Evolutionary conservation across 1,139 yeast species (phyloP).

Genomic region (Protomyces arabidopsidicola): DNA sequence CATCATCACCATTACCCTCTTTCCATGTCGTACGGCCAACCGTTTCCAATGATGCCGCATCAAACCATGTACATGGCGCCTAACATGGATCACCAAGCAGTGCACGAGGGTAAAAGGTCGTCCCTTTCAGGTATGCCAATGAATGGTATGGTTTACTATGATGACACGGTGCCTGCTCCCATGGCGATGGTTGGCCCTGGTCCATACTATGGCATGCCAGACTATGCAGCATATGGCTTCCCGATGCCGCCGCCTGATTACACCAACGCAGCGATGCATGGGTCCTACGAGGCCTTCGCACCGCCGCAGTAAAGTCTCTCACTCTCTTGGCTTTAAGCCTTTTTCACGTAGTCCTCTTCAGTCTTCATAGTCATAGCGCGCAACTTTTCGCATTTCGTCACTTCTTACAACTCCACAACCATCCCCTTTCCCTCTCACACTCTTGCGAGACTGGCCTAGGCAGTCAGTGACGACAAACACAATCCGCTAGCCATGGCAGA

Average conservation of each 20-base stretch:
- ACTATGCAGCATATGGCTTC: neutral
- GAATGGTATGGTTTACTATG: neutral
- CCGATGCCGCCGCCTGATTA: neutral
- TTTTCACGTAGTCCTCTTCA: neutral
- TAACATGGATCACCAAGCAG: neutral
- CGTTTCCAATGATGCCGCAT: neutral
- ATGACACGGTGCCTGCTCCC: neutral
- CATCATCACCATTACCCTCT: neutral
- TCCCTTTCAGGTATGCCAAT: neutral
- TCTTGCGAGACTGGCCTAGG: neutral
- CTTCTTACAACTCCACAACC: no score
- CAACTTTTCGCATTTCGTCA: no score
- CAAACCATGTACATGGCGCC: neutral
- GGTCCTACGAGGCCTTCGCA: neutral
- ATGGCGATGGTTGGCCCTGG: neutral
- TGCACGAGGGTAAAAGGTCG: neutral
- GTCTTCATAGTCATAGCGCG: no score
- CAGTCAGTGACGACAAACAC: neutral
- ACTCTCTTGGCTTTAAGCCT: neutral
- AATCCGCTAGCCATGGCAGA: conserved; percentile 1
- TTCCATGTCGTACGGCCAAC: neutral
- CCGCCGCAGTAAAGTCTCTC: neutral
- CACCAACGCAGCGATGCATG: neutral
- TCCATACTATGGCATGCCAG: neutral
- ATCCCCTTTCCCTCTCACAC: neutral